phyloP scores from a whole-genome alignment of 192 early-diverging fungal genomes.

The Fimicolochytrium jonesii region DNA sequence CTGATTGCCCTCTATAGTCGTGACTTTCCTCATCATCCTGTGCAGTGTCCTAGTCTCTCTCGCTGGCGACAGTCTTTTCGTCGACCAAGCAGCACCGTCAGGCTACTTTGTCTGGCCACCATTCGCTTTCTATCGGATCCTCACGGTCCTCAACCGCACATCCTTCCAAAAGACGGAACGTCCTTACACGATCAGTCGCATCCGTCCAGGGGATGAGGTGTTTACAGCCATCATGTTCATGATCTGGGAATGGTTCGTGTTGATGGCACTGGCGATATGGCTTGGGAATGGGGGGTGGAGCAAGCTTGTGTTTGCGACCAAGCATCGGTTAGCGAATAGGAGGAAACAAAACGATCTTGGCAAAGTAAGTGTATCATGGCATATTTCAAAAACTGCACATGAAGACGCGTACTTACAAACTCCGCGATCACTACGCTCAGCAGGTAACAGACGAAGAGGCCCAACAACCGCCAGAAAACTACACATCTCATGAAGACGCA shows the following conservation, averaged over 20 bases:
- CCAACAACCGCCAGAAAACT: too few relatives aligned
- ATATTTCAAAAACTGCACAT: too few relatives aligned
- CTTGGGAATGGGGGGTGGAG: conserved; percentile 2
- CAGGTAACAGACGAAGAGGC: not conserved
- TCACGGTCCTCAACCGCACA: conserved; percentile 47
- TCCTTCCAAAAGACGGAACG: conserved; percentile 33
- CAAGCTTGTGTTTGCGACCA: not conserved
- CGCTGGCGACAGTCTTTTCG: conserved; percentile 43
- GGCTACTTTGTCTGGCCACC: conserved; percentile 66
- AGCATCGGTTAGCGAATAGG: conserved; percentile 38
- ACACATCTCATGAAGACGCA: conserved; percentile 43
- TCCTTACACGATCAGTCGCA: conserved; percentile 40
- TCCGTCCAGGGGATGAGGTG: conserved; percentile 43
- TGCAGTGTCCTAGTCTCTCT: conserved; percentile 63
- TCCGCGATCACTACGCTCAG: too few relatives aligned
- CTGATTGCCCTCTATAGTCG: conserved; percentile 25
- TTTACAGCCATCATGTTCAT: conserved; percentile 42
- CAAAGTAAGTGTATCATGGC: conserved; percentile 26
- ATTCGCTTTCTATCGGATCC: conserved; percentile 63
- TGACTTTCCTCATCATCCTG: conserved; percentile 61
- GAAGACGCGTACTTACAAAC: too few relatives aligned
- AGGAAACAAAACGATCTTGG: conserved; percentile 52
- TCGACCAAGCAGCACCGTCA: conserved; percentile 26
- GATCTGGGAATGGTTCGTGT: conserved; percentile 36
- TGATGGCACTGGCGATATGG: conserved; percentile 30